Conservation (phyloP, 176 grass and related monocot species). For the Guadua angustifolia region DNA sequence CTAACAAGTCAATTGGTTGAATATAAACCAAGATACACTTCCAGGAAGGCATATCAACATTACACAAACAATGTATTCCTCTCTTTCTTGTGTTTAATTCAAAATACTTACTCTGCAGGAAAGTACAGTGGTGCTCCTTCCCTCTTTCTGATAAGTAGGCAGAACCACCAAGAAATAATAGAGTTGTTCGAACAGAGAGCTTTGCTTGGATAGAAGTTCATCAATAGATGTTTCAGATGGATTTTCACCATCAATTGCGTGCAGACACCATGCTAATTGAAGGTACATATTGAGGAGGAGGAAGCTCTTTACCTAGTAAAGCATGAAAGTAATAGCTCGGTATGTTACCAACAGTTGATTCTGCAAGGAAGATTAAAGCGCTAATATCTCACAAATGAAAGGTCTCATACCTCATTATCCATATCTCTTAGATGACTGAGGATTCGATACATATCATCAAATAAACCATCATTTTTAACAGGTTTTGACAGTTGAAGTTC, state of each 20-base stretch:
- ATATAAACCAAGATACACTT: constrained; percentile 1
- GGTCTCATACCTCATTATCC: constrained; percentile 78
- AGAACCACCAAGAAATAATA: constrained; percentile 74
- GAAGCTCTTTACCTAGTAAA: constrained; percentile 91
- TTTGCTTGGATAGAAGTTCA: constrained; percentile 74
- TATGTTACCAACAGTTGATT: constrained; percentile 21
- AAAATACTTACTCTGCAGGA: constrained; percentile 81
- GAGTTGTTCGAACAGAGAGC: constrained; percentile 73
- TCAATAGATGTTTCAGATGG: constrained; percentile 70
- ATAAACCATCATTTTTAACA: constrained; percentile 74
- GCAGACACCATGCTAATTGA: constrained; percentile 87
- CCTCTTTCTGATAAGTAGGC: constrained; percentile 70
- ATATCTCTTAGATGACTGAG: constrained; percentile 80
- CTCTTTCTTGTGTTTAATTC: constrained; percentile 3
- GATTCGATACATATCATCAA: constrained; percentile 80
- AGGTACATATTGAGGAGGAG: constrained; percentile 94
- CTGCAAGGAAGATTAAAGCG: background rate
- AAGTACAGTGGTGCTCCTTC: constrained; percentile 74
- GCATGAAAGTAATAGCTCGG: constrained; percentile 24
- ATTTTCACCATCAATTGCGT: constrained; percentile 72
- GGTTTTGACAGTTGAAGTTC: constrained; percentile 88
- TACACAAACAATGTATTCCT: constrained; percentile 13
- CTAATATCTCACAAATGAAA: too few relatives aligned
- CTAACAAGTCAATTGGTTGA: constrained; percentile 25
- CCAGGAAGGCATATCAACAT: background rate